Evolutionary conservation across 805 yeast genomes (phyloP).

Genomic region (Yamadazyma kitorensis): DNA sequence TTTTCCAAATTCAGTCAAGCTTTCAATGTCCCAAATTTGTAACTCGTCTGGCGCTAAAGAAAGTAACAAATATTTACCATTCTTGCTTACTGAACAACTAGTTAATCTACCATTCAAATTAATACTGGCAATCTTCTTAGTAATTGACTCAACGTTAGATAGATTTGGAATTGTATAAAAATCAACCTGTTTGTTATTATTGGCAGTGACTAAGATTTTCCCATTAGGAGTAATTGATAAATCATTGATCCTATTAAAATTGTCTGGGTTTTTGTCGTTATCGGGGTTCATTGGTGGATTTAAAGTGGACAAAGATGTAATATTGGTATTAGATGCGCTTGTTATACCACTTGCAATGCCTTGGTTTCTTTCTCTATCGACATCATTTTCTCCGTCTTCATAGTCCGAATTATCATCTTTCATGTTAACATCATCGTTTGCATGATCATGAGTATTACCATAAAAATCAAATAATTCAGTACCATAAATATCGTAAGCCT

Average conservation of each 20-base stretch:
- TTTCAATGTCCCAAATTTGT: constrained; percentile 73
- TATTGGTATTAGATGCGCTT: too few relatives aligned
- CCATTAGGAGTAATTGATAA: constrained; percentile 66
- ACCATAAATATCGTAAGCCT: constrained; percentile 39
- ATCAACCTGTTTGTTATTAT: constrained; percentile 59
- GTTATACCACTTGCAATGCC: too few relatives aligned
- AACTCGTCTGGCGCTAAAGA: constrained; percentile 73
- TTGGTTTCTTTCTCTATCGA: too few relatives aligned
- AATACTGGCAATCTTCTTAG: constrained; percentile 41
- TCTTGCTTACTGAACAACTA: constrained; percentile 55
- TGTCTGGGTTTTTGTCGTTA: constrained; percentile 6
- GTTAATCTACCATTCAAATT: constrained; percentile 59
- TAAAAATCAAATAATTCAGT: constrained; percentile 42
- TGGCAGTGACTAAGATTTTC: constrained; percentile 57
- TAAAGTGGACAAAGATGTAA: too few relatives aligned
- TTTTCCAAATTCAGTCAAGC: constrained; percentile 20
- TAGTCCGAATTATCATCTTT: constrained; percentile 11
- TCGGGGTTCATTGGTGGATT: too few relatives aligned
- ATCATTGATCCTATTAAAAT: constrained; percentile 59
- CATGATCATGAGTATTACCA: constrained; percentile 22
- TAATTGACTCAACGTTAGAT: constrained; percentile 27
- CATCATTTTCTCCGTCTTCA: constrained; percentile 11
- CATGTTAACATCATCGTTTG: constrained; percentile 14
- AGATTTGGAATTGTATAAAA: constrained; percentile 52
- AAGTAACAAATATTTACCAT: constrained; percentile 55